phyloP scores from a whole-genome alignment of 495 filamentous ascomycete genomes.

The Penicillium samsonianum region DNA sequence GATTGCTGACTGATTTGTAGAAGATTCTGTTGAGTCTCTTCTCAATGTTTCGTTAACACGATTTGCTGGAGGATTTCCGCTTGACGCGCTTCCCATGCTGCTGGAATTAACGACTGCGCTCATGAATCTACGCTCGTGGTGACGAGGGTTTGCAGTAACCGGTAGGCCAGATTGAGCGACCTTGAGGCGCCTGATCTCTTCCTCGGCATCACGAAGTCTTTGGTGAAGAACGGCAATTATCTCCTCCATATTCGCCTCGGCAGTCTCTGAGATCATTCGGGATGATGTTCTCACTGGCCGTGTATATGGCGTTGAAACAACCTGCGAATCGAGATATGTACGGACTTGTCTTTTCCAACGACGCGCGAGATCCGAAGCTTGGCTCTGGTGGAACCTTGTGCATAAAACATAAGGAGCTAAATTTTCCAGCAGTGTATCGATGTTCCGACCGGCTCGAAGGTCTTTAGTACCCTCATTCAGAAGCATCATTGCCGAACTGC shows the following conservation, averaged over 20 bases:
- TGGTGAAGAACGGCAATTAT: neutral
- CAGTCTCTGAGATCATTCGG: neutral
- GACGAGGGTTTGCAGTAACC: neutral
- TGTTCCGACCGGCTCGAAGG: slow-evolving; percentile 18
- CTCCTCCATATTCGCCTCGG: neutral
- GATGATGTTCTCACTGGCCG: neutral
- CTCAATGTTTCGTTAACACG: neutral
- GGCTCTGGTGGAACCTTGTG: slow-evolving; percentile 26
- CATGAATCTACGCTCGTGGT: neutral
- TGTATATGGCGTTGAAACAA: neutral
- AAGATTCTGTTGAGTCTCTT: neutral
- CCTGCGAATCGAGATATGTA: slow-evolving; percentile 13
- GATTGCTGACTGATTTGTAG: neutral
- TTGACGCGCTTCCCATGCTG: neutral
- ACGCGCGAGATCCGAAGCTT: slow-evolving; percentile 18
- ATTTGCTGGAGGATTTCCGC: neutral
- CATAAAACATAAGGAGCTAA: slow-evolving; percentile 33
- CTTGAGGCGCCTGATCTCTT: neutral
- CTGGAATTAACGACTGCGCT: neutral
- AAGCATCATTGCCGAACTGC: slow-evolving; percentile 19
- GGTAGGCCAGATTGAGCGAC: neutral
- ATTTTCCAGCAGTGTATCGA: slow-evolving; percentile 23
- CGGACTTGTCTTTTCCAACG: slow-evolving; percentile 24
- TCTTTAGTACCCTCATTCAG: slow-evolving; percentile 26
- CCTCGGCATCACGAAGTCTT: neutral